Percentiles rank a stretch among this genome's conserved stretches.
These are phyloP conservation scores for Elaeis guineensis DNA, from an alignment of 176 grass and related monocot genomes.

Conservation along the genomic window DNA sequence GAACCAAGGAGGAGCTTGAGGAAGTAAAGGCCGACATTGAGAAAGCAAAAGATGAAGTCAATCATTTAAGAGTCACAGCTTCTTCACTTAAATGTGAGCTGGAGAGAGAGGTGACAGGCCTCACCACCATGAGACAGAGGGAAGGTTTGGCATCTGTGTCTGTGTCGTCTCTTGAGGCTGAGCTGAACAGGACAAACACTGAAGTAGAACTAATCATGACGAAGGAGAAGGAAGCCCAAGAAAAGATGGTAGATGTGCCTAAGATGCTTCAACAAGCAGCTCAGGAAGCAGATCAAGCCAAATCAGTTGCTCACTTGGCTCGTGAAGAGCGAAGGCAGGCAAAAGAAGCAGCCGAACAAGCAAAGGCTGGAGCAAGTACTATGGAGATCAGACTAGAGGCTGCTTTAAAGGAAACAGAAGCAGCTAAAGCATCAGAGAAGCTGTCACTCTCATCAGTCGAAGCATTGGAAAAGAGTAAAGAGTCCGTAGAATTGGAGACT, in stretches of 20 bases:
- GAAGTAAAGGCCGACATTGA: constrained; percentile 1
- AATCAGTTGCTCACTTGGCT: background rate
- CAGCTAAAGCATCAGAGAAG: constrained; percentile 6
- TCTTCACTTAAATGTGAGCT: constrained; percentile 9
- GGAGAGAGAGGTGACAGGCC: background rate
- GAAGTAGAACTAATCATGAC: constrained; percentile 4
- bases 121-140: constrained; percentile 3
- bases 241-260: background rate
- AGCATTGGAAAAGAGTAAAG: constrained; percentile 9
- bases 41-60: constrained; percentile 6
- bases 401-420: constrained; percentile 5
- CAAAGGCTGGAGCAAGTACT: background rate
- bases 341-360: constrained; percentile 5
- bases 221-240: background rate
- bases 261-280: constrained; percentile 2
- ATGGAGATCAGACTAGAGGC: constrained; percentile 6
- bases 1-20: background rate
- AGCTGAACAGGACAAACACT: constrained; percentile 1
- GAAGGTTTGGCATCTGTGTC: background rate
- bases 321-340: constrained; percentile 8
- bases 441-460: background rate
- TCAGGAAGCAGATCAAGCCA: constrained; percentile 14
- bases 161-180: constrained; percentile 1
- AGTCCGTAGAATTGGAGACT: background rate
- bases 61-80: constrained; percentile 1